Conservation (phyloP, 1,139 yeast species). For the Blastobotrys ciferrii region DNA sequence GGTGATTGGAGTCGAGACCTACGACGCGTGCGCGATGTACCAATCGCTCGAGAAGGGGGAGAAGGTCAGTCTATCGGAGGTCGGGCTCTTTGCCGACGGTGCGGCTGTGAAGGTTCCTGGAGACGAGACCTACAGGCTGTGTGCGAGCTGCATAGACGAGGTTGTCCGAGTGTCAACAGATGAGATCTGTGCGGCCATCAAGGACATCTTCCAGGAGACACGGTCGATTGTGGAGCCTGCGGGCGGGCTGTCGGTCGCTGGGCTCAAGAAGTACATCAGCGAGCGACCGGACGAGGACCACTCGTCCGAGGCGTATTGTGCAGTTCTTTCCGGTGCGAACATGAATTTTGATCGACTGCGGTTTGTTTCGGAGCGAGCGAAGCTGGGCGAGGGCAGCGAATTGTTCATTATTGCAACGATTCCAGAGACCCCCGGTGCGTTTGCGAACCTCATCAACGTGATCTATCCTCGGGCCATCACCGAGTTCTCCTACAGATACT, state of each 20-base stretch:
- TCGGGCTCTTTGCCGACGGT: constrained; percentile 99
- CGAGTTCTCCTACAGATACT: constrained; percentile 85
- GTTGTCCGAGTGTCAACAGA: constrained; percentile 86
- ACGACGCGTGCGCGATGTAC: constrained; percentile 87
- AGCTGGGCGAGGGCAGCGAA: constrained; percentile 95
- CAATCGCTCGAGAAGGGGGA: constrained; percentile 62
- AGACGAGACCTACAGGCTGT: constrained; percentile 83
- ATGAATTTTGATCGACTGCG: constrained; percentile 96
- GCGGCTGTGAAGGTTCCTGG: constrained; percentile 95
- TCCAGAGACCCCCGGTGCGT: constrained; percentile 91
- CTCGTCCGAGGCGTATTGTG: constrained; percentile 59
- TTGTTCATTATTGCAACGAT: constrained; percentile 86
- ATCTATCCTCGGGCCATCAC: constrained; percentile 87
- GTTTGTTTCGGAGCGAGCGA: constrained; percentile 97
- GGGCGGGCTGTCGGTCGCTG: constrained; percentile 96
- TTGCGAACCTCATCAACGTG: constrained; percentile 66
- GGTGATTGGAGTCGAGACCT: constrained; percentile 92
- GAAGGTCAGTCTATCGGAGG: constrained; percentile 58
- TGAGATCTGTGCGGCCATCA: constrained; percentile 96
- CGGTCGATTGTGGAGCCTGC: constrained; percentile 94
- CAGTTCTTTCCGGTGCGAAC: constrained; percentile 92
- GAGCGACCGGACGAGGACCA: constrained; percentile 57
- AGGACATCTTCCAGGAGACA: constrained; percentile 94
- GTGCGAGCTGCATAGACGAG: constrained; percentile 79
- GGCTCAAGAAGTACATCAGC: constrained; percentile 74